Evolutionary conservation across 768 basidiomycete genomes (phyloP).

Genomic region (Pleurotus platypus): DNA sequence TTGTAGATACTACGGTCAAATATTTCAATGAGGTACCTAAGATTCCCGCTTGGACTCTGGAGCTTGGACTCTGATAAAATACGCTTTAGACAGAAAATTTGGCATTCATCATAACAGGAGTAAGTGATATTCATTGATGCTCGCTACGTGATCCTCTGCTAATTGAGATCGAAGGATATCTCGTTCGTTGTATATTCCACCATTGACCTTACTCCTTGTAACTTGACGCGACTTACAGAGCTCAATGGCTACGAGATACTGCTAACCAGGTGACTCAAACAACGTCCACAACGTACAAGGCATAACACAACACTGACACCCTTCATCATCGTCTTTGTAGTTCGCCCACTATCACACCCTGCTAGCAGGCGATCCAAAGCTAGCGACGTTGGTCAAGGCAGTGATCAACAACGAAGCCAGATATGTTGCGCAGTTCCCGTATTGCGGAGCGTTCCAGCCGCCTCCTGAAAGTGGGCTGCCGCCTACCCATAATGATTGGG

Average conservation of each 20-base stretch:
- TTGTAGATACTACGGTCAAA: conserved; percentile 71
- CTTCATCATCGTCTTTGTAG: conserved; percentile 26
- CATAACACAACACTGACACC: neutral
- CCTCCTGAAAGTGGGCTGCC: conserved; percentile 69
- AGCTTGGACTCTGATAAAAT: neutral
- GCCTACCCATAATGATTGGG: conserved; percentile 66
- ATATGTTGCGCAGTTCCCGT: conserved; percentile 69
- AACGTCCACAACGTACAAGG: neutral
- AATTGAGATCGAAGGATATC: conserved; percentile 49
- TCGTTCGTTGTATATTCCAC: conserved; percentile 42
- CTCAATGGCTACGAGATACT: conserved; percentile 83
- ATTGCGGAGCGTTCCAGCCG: conserved; percentile 81
- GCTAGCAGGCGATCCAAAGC: conserved; percentile 49
- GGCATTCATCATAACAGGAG: conserved; percentile 80
- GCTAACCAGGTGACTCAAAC: conserved; percentile 57
- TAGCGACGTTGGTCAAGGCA: conserved; percentile 70
- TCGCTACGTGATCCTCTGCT: neutral
- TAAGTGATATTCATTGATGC: conserved; percentile 23
- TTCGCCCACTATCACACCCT: conserved; percentile 69
- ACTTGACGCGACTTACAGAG: conserved; percentile 35
- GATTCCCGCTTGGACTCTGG: conserved; percentile 5
- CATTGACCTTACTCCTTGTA: neutral
- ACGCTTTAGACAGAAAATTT: conserved; percentile 53
- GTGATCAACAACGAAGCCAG: conserved; percentile 79
- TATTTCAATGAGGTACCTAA: conserved; percentile 58